Percentiles rank a stretch among this genome's conserved stretches.
Evolutionary conservation across 2,329 filamentous ascomycete species (phyloP).

Genomic region (Colletotrichum gigasporum): DNA sequence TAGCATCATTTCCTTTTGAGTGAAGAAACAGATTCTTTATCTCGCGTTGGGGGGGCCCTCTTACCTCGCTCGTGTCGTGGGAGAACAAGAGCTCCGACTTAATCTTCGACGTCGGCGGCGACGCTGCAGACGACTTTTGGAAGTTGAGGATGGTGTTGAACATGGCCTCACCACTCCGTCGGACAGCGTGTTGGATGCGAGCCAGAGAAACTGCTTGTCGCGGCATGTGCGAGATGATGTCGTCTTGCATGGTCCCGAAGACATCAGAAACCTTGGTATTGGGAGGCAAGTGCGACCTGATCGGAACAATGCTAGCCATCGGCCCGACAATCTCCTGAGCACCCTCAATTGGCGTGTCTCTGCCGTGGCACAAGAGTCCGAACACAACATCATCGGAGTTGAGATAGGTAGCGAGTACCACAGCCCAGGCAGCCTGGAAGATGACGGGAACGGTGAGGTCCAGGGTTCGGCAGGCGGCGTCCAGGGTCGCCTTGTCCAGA

Average conservation of each 20-base stretch:
- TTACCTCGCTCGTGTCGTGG: constrained; percentile 19
- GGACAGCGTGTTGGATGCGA: not conserved
- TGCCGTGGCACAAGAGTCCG: constrained; percentile 70
- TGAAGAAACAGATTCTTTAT: no score
- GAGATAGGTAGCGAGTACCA: constrained; percentile 77
- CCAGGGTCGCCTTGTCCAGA: not conserved
- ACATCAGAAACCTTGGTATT: not conserved
- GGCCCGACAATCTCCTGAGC: constrained; percentile 66
- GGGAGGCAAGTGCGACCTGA: constrained; percentile 50
- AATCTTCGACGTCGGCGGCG: not conserved
- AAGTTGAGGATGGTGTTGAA: constrained; percentile 25
- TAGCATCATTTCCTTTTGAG: not conserved
- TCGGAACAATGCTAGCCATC: constrained; percentile 67
- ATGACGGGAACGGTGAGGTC: constrained; percentile 79
- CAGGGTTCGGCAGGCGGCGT: constrained; percentile 27
- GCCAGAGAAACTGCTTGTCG: constrained; percentile 1
- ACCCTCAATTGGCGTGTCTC: constrained; percentile 56
- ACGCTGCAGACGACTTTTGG: not conserved
- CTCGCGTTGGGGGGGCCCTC: no score
- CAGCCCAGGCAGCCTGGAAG: constrained; percentile 81
- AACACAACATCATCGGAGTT: constrained; percentile 80
- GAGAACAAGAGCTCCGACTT: not conserved
- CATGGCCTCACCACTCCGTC: not conserved
- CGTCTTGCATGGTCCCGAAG: not conserved
- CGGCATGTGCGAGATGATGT: constrained; percentile 12